Evolutionary conservation across 768 basidiomycete species (phyloP).

Genomic region (Sporobolomyces phaffii): DNA sequence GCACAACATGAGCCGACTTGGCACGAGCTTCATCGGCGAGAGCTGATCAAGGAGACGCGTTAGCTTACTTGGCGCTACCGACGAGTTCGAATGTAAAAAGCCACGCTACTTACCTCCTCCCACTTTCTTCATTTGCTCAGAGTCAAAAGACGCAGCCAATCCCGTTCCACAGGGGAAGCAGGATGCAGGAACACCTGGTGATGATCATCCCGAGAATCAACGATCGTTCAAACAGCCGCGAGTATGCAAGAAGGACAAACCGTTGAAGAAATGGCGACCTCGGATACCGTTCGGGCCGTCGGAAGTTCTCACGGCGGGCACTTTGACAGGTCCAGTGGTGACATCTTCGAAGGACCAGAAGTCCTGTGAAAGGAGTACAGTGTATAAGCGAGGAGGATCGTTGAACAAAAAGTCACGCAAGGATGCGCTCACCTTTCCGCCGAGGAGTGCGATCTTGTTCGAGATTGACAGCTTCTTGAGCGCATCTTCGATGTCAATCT

Average conservation of each 20-base stretch:
- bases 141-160: conserved; percentile 57
- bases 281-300: conserved; percentile 37
- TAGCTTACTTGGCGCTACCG: no score
- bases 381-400: no score
- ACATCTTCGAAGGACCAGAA: conserved; percentile 34
- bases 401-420: no score
- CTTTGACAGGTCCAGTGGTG: conserved; percentile 5
- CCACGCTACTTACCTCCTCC: background rate
- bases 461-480: conserved; percentile 18
- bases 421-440: conserved; percentile 32
- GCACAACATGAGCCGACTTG: conserved; percentile 47
- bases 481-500: conserved; percentile 26
- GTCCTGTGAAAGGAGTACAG: conserved; percentile 1
- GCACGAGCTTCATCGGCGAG: conserved; percentile 56
- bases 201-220: no score
- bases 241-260: no score
- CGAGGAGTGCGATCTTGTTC: conserved; percentile 36
- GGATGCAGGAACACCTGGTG: conserved; percentile 48
- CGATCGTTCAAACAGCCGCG: no score
- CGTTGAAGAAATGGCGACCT: conserved; percentile 32
- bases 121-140: conserved; percentile 52
- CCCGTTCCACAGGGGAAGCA: conserved; percentile 60
- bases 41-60: conserved; percentile 53
- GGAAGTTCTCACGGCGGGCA: conserved; percentile 25
- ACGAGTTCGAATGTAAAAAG: background rate